phyloP scores from a whole-genome alignment of 306 rosid genomes.

The Castanea mollissima region DNA sequence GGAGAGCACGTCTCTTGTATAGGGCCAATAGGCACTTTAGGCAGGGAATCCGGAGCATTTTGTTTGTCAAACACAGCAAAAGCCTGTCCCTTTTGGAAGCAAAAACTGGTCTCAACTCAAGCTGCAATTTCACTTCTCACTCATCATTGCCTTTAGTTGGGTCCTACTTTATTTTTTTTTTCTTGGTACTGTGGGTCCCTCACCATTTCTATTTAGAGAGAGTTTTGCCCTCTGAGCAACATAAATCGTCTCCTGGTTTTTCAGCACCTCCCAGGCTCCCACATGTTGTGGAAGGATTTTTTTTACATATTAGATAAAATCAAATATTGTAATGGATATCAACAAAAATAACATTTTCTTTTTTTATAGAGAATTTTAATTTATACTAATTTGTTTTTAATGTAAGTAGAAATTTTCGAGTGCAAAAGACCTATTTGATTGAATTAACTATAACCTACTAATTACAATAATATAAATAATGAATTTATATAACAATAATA shows the following conservation, averaged over 20 bases:
- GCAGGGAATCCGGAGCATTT: constrained; percentile 40
- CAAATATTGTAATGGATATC: too few relatives aligned
- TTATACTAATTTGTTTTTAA: accelerated
- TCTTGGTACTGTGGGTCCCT: constrained; percentile 14
- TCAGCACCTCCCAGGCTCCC: neutral
- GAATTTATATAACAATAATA: too few relatives aligned
- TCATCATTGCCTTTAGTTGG: constrained; percentile 34
- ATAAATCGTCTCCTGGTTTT: neutral
- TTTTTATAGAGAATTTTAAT: too few relatives aligned
- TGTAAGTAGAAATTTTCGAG: accelerated
- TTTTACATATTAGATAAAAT: too few relatives aligned
- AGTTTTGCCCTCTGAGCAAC: too few relatives aligned
- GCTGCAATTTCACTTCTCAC: constrained; percentile 6
- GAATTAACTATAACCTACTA: too few relatives aligned
- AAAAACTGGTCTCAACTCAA: constrained; percentile 24
- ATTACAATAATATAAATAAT: too few relatives aligned
- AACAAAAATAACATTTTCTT: too few relatives aligned
- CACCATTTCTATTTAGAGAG: neutral
- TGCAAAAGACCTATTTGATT: accelerated
- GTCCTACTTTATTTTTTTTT: neutral
- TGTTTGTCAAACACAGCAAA: neutral
- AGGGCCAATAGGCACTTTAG: neutral
- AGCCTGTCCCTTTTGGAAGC: constrained; percentile 35
- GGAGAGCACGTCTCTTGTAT: constrained; percentile 38
- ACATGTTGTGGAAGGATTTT: neutral